Conservation (phyloP, 2,329 filamentous ascomycete genomes). For the Aspergillus floridensis region DNA sequence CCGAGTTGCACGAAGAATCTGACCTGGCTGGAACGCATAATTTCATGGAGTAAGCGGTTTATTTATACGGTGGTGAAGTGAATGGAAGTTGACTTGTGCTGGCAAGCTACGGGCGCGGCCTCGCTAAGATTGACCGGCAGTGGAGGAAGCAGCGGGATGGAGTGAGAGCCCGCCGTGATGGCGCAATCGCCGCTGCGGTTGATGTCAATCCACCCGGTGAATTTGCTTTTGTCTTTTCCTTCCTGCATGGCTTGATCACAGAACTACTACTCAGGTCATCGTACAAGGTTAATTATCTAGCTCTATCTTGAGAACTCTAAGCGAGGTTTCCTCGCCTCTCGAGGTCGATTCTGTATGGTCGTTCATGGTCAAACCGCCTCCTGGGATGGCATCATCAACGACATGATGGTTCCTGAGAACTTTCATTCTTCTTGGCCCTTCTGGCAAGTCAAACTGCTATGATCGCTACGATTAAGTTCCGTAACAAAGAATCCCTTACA, state of each 20-base stretch:
- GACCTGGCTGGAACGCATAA: background rate
- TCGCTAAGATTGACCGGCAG: background rate
- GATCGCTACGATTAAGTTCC: too few relatives aligned
- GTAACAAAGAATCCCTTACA: too few relatives aligned
- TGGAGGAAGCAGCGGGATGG: background rate
- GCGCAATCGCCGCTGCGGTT: conserved; percentile 22
- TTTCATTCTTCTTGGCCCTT: too few relatives aligned
- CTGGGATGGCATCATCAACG: background rate
- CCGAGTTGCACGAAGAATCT: background rate
- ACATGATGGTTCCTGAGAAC: background rate
- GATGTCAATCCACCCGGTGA: background rate
- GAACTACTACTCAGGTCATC: background rate
- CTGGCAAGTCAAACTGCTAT: too few relatives aligned
- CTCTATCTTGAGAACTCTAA: background rate
- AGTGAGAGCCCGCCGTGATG: conserved; percentile 17
- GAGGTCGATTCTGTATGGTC: background rate
- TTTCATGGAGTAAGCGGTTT: background rate
- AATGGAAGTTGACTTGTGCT: background rate
- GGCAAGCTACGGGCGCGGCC: background rate
- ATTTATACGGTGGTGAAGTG: background rate
- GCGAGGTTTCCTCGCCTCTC: background rate
- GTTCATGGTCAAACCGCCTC: background rate
- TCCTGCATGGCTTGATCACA: background rate
- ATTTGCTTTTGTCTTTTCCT: background rate
- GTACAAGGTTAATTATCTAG: too few relatives aligned